phyloP scores from a whole-genome alignment of 1,284 basidiomycete genomes.

The Trichosporon ovoides region DNA sequence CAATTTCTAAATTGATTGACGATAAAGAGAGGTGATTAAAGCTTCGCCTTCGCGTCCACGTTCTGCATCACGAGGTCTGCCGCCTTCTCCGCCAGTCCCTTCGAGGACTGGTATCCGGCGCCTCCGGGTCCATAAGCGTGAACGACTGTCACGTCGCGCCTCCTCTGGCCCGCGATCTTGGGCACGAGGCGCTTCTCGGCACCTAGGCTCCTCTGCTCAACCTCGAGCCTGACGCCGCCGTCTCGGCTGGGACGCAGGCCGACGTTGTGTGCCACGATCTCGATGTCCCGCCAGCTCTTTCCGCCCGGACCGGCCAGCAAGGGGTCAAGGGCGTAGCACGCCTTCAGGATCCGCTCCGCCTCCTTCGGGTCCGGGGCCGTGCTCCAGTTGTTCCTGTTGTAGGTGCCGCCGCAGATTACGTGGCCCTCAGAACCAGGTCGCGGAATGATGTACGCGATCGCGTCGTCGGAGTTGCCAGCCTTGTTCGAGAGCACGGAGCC shows the following conservation, averaged over 20 bases:
- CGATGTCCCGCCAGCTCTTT: slow-evolving; percentile 46
- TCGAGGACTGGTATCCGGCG: slow-evolving; percentile 36
- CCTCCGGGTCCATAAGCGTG: slow-evolving; percentile 63
- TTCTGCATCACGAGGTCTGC: slow-evolving; percentile 26
- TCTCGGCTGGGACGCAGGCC: slow-evolving; percentile 66
- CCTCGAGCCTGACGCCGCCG: slow-evolving; percentile 64
- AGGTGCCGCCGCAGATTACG: slow-evolving; percentile 45
- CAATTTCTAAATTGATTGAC: no score
- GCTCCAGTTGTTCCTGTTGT: slow-evolving; percentile 35
- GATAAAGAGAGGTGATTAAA: no score
- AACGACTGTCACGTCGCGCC: slow-evolving; percentile 52
- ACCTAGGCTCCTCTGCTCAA: slow-evolving; percentile 52
- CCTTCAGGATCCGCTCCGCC: slow-evolving; percentile 46
- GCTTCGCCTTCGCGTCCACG: slow-evolving; percentile 2
- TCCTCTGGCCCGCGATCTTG: slow-evolving; percentile 49
- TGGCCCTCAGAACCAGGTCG: slow-evolving; percentile 47
- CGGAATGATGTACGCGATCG: slow-evolving; percentile 49
- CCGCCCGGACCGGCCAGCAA: slow-evolving; percentile 37
- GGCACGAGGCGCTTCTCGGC: slow-evolving; percentile 31
- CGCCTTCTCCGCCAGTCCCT: slow-evolving; percentile 43
- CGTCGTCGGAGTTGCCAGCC: background rate
- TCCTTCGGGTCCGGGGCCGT: slow-evolving; percentile 32
- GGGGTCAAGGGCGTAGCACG: slow-evolving; percentile 45
- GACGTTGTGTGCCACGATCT: slow-evolving; percentile 59
- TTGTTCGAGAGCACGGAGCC: slow-evolving; percentile 6